Conservation (phyloP, 768 basidiomycete species). For the Naematelia aurantialba region DNA sequence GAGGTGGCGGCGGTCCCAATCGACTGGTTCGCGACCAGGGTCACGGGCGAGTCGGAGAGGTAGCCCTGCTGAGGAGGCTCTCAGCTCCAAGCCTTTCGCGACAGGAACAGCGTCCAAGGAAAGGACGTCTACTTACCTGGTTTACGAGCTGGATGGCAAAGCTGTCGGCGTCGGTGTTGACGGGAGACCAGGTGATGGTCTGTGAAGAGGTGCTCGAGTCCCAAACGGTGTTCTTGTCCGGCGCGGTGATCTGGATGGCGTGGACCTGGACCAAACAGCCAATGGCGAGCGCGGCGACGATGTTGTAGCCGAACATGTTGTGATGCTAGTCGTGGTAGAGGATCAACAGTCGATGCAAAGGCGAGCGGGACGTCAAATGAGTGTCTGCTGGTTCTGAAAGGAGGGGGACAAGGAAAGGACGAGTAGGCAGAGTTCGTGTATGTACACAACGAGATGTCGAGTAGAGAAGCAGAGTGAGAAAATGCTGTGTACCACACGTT, state of each 20-base stretch:
- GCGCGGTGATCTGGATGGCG: conserved; percentile 64
- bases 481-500: no score
- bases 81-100: neutral
- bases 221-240: conserved; percentile 59
- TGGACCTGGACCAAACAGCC: conserved; percentile 53
- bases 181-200: conserved; percentile 62
- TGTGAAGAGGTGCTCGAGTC: conserved; percentile 56
- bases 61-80: conserved; percentile 20
- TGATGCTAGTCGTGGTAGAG: neutral
- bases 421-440: neutral
- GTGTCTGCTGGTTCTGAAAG: no score
- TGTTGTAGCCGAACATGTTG: neutral
- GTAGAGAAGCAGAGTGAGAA: no score
- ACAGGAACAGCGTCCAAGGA: neutral
- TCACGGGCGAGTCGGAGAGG: conserved; percentile 37
- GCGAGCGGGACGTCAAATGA: no score
- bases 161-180: conserved; percentile 63
- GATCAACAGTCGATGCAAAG: neutral
- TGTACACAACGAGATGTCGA: neutral
- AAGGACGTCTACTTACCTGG: conserved; percentile 48
- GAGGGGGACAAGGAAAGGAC: neutral
- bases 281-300: neutral
- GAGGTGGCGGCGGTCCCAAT: conserved; percentile 60
- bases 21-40: conserved; percentile 49
- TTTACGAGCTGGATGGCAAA: conserved; percentile 70